These are phyloP conservation scores for Wickerhamiella spandovensis DNA, from an alignment of 805 yeast species.

Conservation along the genomic window DNA sequence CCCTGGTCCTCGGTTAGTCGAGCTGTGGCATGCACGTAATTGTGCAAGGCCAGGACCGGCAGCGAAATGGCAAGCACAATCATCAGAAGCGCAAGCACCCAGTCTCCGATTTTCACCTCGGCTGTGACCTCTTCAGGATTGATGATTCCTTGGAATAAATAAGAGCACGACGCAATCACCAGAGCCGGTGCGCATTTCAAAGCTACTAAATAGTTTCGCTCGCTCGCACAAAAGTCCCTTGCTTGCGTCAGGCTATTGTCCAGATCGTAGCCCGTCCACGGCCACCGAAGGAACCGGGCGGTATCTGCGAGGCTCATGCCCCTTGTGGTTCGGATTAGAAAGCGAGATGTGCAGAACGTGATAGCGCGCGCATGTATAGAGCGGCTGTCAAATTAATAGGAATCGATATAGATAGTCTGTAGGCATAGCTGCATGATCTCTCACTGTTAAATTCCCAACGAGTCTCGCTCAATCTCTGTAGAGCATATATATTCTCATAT, in stretches of 20 bases:
- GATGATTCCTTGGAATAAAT: not conserved
- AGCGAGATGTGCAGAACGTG: too few relatives aligned
- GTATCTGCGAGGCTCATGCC: not conserved
- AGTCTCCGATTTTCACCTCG: not conserved
- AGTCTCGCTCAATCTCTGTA: too few relatives aligned
- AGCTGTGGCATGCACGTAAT: conserved; percentile 13
- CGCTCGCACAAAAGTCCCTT: not conserved
- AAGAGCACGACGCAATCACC: not conserved
- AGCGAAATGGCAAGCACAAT: conserved; percentile 11
- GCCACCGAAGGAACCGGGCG: not conserved
- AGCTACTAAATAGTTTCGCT: not conserved
- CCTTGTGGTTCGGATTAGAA: not conserved
- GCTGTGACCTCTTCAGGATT: not conserved
- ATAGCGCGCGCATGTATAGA: too few relatives aligned
- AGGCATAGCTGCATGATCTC: too few relatives aligned
- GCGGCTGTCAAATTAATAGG: too few relatives aligned
- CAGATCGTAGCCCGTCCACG: not conserved
- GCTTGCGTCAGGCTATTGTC: not conserved
- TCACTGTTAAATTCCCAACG: too few relatives aligned
- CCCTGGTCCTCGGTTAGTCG: not conserved
- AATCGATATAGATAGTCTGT: too few relatives aligned
- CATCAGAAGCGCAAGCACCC: conserved; percentile 10
- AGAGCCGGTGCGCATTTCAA: not conserved
- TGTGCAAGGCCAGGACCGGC: conserved; percentile 15
- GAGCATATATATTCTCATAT: too few relatives aligned